Evolutionary conservation across 2,329 filamentous ascomycete species (phyloP).

Genomic region (Claviceps maximensis): DNA sequence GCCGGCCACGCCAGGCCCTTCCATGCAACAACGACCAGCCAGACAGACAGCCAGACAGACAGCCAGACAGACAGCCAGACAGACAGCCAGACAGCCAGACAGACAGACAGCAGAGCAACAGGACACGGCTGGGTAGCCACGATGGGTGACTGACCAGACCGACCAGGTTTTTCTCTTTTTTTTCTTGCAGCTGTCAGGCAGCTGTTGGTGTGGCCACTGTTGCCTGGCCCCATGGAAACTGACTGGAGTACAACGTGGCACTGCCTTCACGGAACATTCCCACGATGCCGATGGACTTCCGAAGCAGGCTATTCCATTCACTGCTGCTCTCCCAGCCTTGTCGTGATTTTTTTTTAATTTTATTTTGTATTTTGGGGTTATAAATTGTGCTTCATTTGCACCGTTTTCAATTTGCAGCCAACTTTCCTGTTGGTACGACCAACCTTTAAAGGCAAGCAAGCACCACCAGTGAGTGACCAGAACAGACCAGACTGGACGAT

Average conservation of each 20-base stretch:
- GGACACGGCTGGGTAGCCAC: too few species aligned
- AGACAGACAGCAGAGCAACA: too few species aligned
- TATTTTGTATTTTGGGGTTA: too few species aligned
- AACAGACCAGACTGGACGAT: too few species aligned
- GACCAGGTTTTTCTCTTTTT: background rate
- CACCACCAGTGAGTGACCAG: background rate
- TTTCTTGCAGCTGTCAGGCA: background rate
- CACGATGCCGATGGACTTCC: background rate
- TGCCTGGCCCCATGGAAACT: background rate
- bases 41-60: too few species aligned
- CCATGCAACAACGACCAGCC: too few species aligned
- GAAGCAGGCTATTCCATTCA: background rate
- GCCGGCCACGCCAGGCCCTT: background rate
- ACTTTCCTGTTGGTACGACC: background rate
- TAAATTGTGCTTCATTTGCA: background rate
- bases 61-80: too few species aligned
- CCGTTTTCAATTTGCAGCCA: background rate
- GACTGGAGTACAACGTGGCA: constrained; percentile 4
- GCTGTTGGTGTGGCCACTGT: background rate
- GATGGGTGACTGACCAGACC: too few species aligned
- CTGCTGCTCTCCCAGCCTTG: background rate
- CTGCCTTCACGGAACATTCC: background rate
- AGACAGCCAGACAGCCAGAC: too few species aligned
- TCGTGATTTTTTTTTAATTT: background rate
- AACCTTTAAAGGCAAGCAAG: background rate